Percentiles rank a stretch among this genome's conserved stretches.
These are phyloP conservation scores for Aspergillus hortae DNA, from an alignment of 2,329 filamentous ascomycete species.

Conservation along the genomic window DNA sequence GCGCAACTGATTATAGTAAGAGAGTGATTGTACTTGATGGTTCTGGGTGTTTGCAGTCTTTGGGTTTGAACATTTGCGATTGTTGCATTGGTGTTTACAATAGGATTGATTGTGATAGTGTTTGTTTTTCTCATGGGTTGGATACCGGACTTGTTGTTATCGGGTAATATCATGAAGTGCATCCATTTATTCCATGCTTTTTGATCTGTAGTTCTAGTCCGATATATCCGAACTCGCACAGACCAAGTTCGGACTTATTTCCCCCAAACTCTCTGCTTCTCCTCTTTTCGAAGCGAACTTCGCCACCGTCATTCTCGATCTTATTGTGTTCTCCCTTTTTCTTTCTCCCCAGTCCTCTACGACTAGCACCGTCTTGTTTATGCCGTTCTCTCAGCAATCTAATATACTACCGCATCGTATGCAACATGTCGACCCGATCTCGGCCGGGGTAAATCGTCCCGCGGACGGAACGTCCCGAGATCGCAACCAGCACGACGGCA, in stretches of 20 bases:
- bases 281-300: no score
- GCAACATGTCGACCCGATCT: conserved; percentile 13
- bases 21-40: background rate
- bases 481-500: conserved; percentile 6
- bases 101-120: background rate
- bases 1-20: conserved; percentile 3
- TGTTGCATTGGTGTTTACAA: no score
- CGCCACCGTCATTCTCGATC: background rate
- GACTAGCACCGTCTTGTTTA: conserved; percentile 5
- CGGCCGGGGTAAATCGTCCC: conserved; percentile 1
- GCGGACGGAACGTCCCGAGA: background rate
- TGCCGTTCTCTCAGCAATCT: conserved; percentile 10
- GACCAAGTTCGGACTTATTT: no score
- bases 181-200: no score
- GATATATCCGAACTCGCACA: no score
- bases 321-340: no score
- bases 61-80: background rate
- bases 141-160: no score
- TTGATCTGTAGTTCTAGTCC: no score
- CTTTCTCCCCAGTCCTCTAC: background rate
- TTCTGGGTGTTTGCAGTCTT: background rate
- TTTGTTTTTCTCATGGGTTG: no score
- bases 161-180: no score
- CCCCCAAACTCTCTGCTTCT: no score
- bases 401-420: conserved; percentile 1